Base-by-base conservation (phyloP, 495 filamentous ascomycete species). In the Penicillium egyptiacum region DNA sequence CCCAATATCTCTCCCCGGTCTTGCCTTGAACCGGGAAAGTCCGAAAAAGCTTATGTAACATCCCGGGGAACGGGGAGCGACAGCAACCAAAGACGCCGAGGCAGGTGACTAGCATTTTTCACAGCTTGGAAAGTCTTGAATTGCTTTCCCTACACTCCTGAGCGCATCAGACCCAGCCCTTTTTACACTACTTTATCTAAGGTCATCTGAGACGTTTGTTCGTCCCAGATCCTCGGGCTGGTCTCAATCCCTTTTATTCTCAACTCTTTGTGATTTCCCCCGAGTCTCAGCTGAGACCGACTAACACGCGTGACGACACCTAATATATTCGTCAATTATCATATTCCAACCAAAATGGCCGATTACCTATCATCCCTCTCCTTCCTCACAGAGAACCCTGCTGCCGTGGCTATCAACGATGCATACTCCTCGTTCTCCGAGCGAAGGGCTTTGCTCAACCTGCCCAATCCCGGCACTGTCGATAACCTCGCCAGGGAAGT, bases 401-500 rank as follows among this genome's bases (percentile, higher is more conserved):
- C 93, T 43, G 77, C 83, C 56, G 76, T 81, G 49, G 78, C 84
- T 50, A 66, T 96, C 58, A 80, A 81, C 73, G 88, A 96, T 79
- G 86, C 84, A 72, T 95, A 94, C 76, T 79, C 73, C 57, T 82
- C 86, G 40, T 98, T 98, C 73, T 86, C 86, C 45, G 88, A 93
- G 55, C 84, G 89, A 75, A 86, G 94, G 78, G 88, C 84, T 61
- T 86, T 86, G 70, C 82, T 99, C 59, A 93, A 92, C 58, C 81
- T 99, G 49, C 82, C 87, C 30, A 96, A 97, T 73, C 94, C 94
- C 30, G 94, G 95, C 51, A 89, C 88, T 23, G 85, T 97, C 54
- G 94, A 99, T 73, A 88, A 90, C 65, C 87, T 99, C 69, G 86
- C 86, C 54, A 83, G 88, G 62, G 94, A 99, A 81, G 91, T 96